Conservation (phyloP, 2,329 filamentous ascomycete genomes). For the Colletotrichum endophyticum region DNA sequence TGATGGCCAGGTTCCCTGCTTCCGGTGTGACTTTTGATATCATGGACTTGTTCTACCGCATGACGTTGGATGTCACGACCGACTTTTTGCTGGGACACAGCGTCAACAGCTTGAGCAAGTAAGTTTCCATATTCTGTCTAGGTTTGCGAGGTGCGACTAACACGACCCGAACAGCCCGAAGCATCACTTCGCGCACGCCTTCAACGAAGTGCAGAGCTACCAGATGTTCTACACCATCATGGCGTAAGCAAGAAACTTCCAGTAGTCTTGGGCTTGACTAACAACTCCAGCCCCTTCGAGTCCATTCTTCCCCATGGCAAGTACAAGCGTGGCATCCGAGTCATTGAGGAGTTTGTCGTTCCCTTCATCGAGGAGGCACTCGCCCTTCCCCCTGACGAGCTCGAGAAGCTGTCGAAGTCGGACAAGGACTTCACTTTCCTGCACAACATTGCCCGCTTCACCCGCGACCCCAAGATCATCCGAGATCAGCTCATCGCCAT, state of each 20-base stretch:
- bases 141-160: slow-evolving; percentile 12
- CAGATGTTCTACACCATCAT: slow-evolving; percentile 66
- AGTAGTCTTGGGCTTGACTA: background rate
- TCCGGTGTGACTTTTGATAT: slow-evolving; percentile 63
- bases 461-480: slow-evolving; percentile 64
- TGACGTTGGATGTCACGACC: slow-evolving; percentile 71
- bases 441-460: slow-evolving; percentile 76
- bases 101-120: slow-evolving; percentile 50
- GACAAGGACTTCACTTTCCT: slow-evolving; percentile 76
- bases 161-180: slow-evolving; percentile 43
- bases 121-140: background rate
- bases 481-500: slow-evolving; percentile 80
- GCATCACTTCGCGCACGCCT: slow-evolving; percentile 70
- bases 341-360: slow-evolving; percentile 72
- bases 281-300: slow-evolving; percentile 58
- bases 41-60: slow-evolving; percentile 66
- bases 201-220: slow-evolving; percentile 71
- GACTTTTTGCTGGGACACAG: slow-evolving; percentile 71
- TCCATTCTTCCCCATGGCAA: slow-evolving; percentile 60
- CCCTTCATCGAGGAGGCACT: slow-evolving; percentile 73
- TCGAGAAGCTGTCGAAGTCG: slow-evolving; percentile 71
- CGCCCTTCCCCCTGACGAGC: slow-evolving; percentile 65
- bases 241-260: slow-evolving; percentile 30
- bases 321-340: slow-evolving; percentile 67
- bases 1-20: slow-evolving; percentile 63